Evolutionary conservation across 192 early-diverging fungal genomes (phyloP), one percentile per base, ranked within the genome.

Genomic region (Entophlyctis helioformis): DNA sequence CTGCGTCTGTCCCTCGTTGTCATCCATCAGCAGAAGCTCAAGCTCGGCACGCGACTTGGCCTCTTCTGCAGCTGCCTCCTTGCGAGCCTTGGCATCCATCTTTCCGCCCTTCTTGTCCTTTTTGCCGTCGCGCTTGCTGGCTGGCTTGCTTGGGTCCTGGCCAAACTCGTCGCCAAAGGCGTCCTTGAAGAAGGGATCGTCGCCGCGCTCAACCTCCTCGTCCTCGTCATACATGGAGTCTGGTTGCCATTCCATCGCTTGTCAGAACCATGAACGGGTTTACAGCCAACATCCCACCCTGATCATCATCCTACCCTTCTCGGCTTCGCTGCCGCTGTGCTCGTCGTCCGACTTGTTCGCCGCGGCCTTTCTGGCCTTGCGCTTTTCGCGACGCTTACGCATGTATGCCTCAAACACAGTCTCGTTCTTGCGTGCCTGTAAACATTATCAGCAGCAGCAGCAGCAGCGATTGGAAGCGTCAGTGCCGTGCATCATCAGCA

Each of bases 341-440:
- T 16, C 46, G 6, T 27, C 29, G 23, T 44, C 20, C 23, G 26
- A 43, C 22, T 46, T 33, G 49, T 72, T 71, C 27, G 45, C 39
- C 27, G 46, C 54, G 9, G 48, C 19, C 46, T 59, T 67, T 49
- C 57, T 67, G 50, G 74, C 76, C 44, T 73, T 64, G 51, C 71
- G 70, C 56, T 84, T 85, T 54, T 96, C 90, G 56, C 80, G 80
- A 54, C 82, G 74, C 48, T 90, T 82, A 27, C 93, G 76, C 32
- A 77, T 64, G 56, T 89, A 87, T 34, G 67, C 50, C 38, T 91
- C 85, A 48, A 96, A 86, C 1, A 89, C 80, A 0, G 82, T 92
- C 53, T 93, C 90, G 36, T 88, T 73, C 49, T 83, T 69, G 9
- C 44, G 50, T 1, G 61, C 48, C 56, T 72, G 36, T 41, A 50